These are phyloP conservation scores for Plectosphaerella plurivora DNA, from an alignment of 2,329 filamentous ascomycete genomes.

Conservation along the genomic window DNA sequence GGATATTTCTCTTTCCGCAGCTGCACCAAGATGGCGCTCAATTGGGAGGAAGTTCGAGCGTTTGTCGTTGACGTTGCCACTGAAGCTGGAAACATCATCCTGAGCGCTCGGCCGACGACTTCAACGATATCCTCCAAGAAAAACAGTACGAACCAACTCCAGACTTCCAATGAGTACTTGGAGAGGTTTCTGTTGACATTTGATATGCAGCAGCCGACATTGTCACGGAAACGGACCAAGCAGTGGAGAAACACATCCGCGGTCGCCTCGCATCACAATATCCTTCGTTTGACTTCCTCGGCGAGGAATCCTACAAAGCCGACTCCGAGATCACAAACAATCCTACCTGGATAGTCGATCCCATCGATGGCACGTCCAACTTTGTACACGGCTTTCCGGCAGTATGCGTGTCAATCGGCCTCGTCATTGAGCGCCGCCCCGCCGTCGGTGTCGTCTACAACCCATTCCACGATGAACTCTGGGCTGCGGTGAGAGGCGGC, in stretches of 20 bases:
- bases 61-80: slow-evolving; percentile 55
- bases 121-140: slow-evolving; percentile 57
- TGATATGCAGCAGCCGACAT: slow-evolving; percentile 54
- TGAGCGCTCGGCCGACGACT: slow-evolving; percentile 54
- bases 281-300: slow-evolving; percentile 60
- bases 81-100: slow-evolving; percentile 60
- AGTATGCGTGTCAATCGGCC: slow-evolving; percentile 72
- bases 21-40: slow-evolving; percentile 21
- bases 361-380: slow-evolving; percentile 79
- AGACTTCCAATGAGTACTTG: neutral
- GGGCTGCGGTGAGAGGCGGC: slow-evolving; percentile 62
- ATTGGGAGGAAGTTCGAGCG: slow-evolving; percentile 58
- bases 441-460: slow-evolving; percentile 75
- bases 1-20: too few relatives aligned
- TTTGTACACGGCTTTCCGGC: slow-evolving; percentile 73
- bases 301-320: slow-evolving; percentile 71
- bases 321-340: slow-evolving; percentile 56
- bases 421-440: slow-evolving; percentile 58
- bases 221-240: slow-evolving; percentile 64
- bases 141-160: slow-evolving; percentile 44
- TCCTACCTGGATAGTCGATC: slow-evolving; percentile 77
- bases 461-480: slow-evolving; percentile 66
- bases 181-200: neutral
- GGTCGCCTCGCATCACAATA: slow-evolving; percentile 46
- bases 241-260: slow-evolving; percentile 59